Evolutionary conservation across 2,329 filamentous ascomycete species (phyloP), one percentile per base, ranked within the genome.

Genomic region (Trichoderma asperellum): DNA sequence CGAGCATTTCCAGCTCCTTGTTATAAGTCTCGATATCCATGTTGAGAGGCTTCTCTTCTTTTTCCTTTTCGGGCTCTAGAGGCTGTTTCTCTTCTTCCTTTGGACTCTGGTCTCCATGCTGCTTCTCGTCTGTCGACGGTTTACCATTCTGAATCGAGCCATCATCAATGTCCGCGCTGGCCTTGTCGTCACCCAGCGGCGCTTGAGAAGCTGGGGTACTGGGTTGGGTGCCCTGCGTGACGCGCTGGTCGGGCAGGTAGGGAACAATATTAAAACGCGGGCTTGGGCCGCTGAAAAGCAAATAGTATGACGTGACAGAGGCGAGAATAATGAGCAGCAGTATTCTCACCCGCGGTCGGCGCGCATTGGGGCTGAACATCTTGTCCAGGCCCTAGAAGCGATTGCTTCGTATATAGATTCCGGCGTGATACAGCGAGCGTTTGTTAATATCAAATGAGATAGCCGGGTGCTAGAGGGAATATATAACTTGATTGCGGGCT

Each of bases 291-390:
- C 79, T 80, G 68, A 83, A 79, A 24, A 84, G 71, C 55, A 84
- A 71, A 73, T 81, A 83, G 73, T 84, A 85, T 40, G 83, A 77
- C n/a, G 80, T 77, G 24, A 81, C 72, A 43, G 79, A 74, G 35
- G 80, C 80, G 27, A 84, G 69, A 37, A 77, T 76, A 29, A 84
- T 74, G 43, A 84, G 72, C 11, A 85, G 72, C 35, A 85, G 71
- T 49, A 80, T 77, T 74, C 79, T 82, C 66, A 82, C 81, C 70
- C 83, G 78, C 57, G 82, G 76, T 68, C 81, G 78, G 68, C 76
- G 72, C 35, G 70, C 73, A 56, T 76, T 73, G 43, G 76, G 72
- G 49, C 75, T 75, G 70, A 79, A 76, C 75, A 79, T 79, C 70
- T 79, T 81, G 68, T 71, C 72, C 77, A 75, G 73, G 66, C 65